Percentiles rank a stretch among this genome's conserved stretches.
Conservation (phyloP, 306 rosid genomes). For the Fragaria iinumae region DNA sequence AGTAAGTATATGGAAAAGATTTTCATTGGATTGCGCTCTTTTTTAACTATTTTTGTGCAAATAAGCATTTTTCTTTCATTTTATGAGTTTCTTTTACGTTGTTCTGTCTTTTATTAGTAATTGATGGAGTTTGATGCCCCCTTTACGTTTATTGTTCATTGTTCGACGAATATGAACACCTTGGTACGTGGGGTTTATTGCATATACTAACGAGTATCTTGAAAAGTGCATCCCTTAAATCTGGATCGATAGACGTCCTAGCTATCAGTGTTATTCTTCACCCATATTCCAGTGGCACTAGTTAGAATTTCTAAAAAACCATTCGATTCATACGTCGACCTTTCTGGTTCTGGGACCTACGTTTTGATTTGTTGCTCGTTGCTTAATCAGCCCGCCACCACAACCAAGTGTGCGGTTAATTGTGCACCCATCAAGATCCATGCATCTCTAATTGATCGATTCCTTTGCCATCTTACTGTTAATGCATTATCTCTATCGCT, state of each 20-base stretch:
- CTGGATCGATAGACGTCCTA: background rate
- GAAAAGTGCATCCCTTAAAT: background rate
- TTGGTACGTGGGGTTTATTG: too few relatives aligned
- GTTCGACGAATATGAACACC: too few relatives aligned
- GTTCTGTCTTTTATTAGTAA: too few relatives aligned
- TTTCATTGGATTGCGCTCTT: too few relatives aligned
- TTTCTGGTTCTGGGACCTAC: conserved; percentile 5
- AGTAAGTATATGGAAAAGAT: too few relatives aligned
- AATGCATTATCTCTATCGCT: conserved; percentile 2
- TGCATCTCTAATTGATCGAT: background rate
- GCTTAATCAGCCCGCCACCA: background rate
- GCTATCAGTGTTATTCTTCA: background rate
- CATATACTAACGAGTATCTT: background rate
- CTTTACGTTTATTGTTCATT: too few relatives aligned
- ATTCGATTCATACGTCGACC: background rate
- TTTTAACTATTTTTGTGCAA: too few relatives aligned
- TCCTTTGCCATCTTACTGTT: background rate
- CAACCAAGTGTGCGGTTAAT: background rate
- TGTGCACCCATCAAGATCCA: background rate
- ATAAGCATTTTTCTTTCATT: too few relatives aligned
- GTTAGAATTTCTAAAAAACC: background rate
- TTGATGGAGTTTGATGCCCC: too few relatives aligned
- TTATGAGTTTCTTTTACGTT: too few relatives aligned
- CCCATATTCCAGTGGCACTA: background rate
- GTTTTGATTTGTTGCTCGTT: background rate